phyloP scores from a whole-genome alignment of 176 grass and related monocot genomes.

The Avena atlantica region DNA sequence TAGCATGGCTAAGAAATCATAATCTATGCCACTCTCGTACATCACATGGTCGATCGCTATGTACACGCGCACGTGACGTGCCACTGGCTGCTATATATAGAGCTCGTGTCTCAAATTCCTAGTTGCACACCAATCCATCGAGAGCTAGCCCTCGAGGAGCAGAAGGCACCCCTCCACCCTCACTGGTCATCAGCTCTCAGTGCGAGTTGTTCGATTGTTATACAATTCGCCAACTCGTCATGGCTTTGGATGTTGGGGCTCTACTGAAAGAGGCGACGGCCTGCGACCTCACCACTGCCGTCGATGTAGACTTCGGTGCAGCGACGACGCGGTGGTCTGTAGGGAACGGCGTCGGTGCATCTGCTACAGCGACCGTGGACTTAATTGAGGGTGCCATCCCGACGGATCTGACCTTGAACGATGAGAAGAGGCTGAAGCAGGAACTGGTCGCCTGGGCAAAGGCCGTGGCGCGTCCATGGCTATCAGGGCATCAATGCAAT shows the following conservation, averaged over 20 bases:
- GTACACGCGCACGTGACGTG: too few species aligned
- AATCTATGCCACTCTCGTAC: background rate
- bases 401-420: constrained; percentile 4
- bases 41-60: background rate
- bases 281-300: background rate
- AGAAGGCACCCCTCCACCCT: background rate
- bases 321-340: background rate
- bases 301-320: background rate
- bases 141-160: background rate
- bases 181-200: background rate
- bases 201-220: background rate
- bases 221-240: background rate
- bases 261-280: background rate
- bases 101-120: background rate
- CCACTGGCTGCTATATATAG: background rate
- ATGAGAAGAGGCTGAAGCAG: constrained; percentile 72
- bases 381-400: background rate
- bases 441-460: constrained; percentile 75
- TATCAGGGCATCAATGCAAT: constrained; percentile 39
- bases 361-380: background rate
- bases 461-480: constrained; percentile 68
- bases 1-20: background rate
- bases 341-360: background rate
- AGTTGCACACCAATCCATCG: background rate
- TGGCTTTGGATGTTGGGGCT: background rate